These are phyloP conservation scores for Sporothrix phasma DNA, from an alignment of 2,329 filamentous ascomycete genomes.

Conservation along the genomic window DNA sequence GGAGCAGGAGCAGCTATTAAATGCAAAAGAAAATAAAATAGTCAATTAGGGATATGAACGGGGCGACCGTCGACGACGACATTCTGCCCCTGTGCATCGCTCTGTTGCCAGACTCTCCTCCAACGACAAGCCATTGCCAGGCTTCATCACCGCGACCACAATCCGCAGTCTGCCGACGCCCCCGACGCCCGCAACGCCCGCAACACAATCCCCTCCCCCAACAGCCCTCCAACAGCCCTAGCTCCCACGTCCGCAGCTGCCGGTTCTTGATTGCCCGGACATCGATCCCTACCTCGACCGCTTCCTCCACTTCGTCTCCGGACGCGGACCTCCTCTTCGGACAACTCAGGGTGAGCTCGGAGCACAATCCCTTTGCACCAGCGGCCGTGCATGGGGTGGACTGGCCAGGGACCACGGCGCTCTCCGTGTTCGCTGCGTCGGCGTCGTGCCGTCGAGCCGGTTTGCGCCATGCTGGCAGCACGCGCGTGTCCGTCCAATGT, in stretches of 20 bases:
- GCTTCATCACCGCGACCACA: background rate
- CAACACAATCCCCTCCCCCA: background rate
- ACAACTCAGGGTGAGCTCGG: background rate
- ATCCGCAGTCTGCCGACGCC: too few species aligned
- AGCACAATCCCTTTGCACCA: background rate
- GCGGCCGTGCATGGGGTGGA: background rate
- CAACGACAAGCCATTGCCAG: slow-evolving; percentile 2
- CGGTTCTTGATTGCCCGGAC: background rate
- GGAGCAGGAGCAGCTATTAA: background rate
- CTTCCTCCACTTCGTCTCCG: background rate
- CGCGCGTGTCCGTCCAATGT: background rate
- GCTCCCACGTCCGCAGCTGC: background rate
- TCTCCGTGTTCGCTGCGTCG: background rate
- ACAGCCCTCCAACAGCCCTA: background rate
- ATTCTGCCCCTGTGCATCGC: slow-evolving; percentile 1
- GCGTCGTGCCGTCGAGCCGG: background rate
- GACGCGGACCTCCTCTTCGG: background rate
- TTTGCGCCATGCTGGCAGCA: background rate
- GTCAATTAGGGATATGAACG: background rate
- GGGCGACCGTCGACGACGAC: slow-evolving; percentile 1
- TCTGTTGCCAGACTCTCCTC: background rate
- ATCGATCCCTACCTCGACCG: background rate
- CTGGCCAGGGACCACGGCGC: background rate
- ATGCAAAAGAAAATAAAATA: background rate
- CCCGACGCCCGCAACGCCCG: background rate